Evolutionary conservation across 2,329 filamentous ascomycete genomes (phyloP).

Genomic region (Aspergillus puulaauensis): DNA sequence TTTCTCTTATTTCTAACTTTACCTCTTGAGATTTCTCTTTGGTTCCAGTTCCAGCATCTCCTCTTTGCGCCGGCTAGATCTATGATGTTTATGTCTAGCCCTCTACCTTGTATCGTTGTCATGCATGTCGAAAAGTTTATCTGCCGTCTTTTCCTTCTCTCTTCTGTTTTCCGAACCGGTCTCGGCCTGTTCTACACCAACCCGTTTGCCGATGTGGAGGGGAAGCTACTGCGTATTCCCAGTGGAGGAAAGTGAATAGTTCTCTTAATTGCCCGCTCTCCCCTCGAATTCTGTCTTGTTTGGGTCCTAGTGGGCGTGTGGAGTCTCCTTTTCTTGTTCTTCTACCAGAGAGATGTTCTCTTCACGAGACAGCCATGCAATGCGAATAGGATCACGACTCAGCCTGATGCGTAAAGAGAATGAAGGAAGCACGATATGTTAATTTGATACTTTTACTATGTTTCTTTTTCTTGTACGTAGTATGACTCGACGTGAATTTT

Average conservation of each 20-base stretch:
- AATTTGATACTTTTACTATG: not conserved
- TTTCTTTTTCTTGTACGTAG: not conserved
- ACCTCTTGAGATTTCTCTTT: slow-evolving; percentile 17
- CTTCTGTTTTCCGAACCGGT: slow-evolving; percentile 26
- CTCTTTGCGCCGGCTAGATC: slow-evolving; percentile 27
- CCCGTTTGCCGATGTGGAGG: slow-evolving; percentile 35
- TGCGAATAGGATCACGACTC: slow-evolving; percentile 26
- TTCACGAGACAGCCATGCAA: slow-evolving; percentile 26
- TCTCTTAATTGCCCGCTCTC: slow-evolving; percentile 9
- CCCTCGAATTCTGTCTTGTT: slow-evolving; percentile 23
- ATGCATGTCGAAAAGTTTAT: slow-evolving; percentile 40
- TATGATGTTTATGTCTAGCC: slow-evolving; percentile 31
- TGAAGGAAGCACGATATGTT: slow-evolving; percentile 9
- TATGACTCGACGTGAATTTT: no score
- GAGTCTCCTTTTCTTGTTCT: slow-evolving; percentile 27
- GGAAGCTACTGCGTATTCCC: slow-evolving; percentile 17
- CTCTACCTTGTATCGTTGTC: slow-evolving; percentile 32
- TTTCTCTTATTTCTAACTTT: slow-evolving; percentile 12
- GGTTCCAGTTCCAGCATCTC: slow-evolving; percentile 19
- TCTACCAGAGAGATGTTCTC: slow-evolving; percentile 23
- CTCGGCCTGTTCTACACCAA: slow-evolving; percentile 34
- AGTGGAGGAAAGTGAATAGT: not conserved
- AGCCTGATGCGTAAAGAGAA: slow-evolving; percentile 13
- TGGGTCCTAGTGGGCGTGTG: slow-evolving; percentile 26
- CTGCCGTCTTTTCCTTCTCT: slow-evolving; percentile 19